Base-by-base conservation (phyloP, 768 basidiomycete species). In the Clitopilus hobsonii region DNA sequence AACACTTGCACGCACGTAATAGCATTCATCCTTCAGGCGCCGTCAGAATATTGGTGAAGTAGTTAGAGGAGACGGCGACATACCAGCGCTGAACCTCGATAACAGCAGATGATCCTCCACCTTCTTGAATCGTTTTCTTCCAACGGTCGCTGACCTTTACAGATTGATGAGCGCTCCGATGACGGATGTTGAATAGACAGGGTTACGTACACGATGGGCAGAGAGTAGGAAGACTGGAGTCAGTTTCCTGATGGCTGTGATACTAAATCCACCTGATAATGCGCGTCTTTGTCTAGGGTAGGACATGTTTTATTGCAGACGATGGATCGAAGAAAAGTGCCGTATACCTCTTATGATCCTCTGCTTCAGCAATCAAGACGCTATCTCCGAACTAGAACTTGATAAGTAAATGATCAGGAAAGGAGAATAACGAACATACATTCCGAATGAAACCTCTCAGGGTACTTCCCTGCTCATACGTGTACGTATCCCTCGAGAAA, bases 231-330 rank as follows among this genome's bases (percentile, higher is more conserved):
- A 83, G 1, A 81, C 71, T 1, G 70, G 61, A 0, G 73, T 76
- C 5, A 81, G 61, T 28, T 64, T 71, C 16, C 79, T 72, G 41
- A 83, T 77, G 0, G 77, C 74, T 0, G 77, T 70, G 57, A 76
- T 79, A 61, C 74, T 79, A 61, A 83, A 83, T 0, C 79, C 79
- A 2, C 79, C 78, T 0, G 77, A 73, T 6, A 82, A 61, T 0
- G 77, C 72, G 55, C 78, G 80, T 28, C 82, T 69, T 57, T 81
- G 80, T 51, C 80, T 78, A n/a, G n/a, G n/a, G 45, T 7, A 45
- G 16, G 14, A 38, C 16, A 20, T 16, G 5, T 45, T 8, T n/a
- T 10, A 4, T 7, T 16, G 13, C n/a, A 8, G 5, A 6, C 30
- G n/a, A 32, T 27, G 24, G 30, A 27, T 81, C 79, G 56, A 66